Evolutionary conservation across 345 rosid genomes (phyloP).

Genomic region (Ceriops zippeliana): DNA sequence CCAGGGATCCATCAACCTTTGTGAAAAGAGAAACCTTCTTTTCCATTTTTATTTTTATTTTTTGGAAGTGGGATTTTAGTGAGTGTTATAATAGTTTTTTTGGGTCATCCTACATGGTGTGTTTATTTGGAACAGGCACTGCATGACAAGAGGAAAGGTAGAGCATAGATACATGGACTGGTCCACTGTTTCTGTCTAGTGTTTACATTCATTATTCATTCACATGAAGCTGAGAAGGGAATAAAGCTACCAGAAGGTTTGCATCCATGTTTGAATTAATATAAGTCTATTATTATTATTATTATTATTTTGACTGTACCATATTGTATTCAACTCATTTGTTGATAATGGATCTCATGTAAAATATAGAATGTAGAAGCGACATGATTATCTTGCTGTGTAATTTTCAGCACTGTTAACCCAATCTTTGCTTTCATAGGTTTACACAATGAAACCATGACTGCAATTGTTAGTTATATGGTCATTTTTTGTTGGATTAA

Average conservation of each 20-base stretch:
- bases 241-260: constrained; percentile 21
- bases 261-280: not conserved
- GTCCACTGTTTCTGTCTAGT: not conserved
- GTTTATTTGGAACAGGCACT: constrained; percentile 46
- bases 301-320: no score
- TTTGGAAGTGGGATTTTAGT: not conserved
- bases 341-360: constrained; percentile 3
- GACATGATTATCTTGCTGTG: not conserved
- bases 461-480: not conserved
- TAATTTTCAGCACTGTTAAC: not conserved
- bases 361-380: not conserved
- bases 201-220: constrained; percentile 16
- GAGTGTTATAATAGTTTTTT: not conserved
- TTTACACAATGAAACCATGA: no score
- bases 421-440: not conserved
- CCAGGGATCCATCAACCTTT: no score
- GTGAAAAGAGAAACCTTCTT: no score
- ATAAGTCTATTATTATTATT: not conserved
- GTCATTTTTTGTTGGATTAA: not conserved
- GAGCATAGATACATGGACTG: constrained; percentile 32
- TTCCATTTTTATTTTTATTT: not conserved
- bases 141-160: constrained; percentile 69
- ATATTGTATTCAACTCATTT: not conserved
- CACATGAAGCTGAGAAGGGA: constrained; percentile 16
- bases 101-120: not conserved